Percentiles rank a stretch among this genome's conserved stretches.
These are phyloP conservation scores for Melanogaster broomeanus DNA, from an alignment of 768 basidiomycete species.

Conservation along the genomic window DNA sequence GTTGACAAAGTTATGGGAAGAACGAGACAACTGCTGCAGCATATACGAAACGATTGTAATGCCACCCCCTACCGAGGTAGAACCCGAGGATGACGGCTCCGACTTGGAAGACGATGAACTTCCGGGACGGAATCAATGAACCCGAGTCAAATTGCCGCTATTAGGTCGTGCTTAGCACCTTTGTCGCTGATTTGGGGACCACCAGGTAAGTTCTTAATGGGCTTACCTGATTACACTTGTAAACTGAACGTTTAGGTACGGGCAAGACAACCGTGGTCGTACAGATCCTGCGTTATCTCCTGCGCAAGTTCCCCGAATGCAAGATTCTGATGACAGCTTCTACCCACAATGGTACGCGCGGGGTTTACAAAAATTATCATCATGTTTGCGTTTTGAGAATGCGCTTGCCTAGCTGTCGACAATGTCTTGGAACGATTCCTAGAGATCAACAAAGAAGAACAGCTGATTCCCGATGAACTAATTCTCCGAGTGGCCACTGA, in stretches of 20 bases:
- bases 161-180: conserved; percentile 43
- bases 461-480: conserved; percentile 51
- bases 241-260: conserved; percentile 45
- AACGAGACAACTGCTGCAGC: conserved; percentile 46
- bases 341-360: conserved; percentile 57
- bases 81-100: background rate
- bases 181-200: conserved; percentile 71
- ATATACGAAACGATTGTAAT: conserved; percentile 51
- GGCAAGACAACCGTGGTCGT: conserved; percentile 75
- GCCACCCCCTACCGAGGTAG: conserved; percentile 23
- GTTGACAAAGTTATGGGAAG: conserved; percentile 44
- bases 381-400: background rate
- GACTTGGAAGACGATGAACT: conserved; percentile 15
- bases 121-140: conserved; percentile 40
- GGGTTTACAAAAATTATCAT: background rate
- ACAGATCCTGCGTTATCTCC: conserved; percentile 50
- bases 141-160: conserved; percentile 53
- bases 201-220: conserved; percentile 43
- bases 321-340: conserved; percentile 73
- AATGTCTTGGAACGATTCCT: conserved; percentile 69
- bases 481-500: conserved; percentile 74
- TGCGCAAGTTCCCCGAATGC: conserved; percentile 31
- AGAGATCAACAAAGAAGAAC: conserved; percentile 41
- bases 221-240: background rate
- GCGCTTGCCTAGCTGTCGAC: conserved; percentile 55